A percentile compares a stretch with the other conserved stretches of the same genome.
Conservation (phyloP, 257 asterid species). For the Nemophila menziesii region DNA sequence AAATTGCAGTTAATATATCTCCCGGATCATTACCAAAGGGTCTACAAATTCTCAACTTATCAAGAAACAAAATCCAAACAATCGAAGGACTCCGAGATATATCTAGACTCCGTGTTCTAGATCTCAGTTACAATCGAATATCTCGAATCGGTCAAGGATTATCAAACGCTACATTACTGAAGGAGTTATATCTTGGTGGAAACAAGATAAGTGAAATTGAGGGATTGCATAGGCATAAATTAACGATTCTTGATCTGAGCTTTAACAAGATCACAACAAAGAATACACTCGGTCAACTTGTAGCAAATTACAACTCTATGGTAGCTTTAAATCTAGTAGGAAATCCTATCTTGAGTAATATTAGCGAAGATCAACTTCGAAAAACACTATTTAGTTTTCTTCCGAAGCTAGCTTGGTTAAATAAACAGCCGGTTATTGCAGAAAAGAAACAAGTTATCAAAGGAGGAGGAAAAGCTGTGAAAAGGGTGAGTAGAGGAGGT, state of each 20-base stretch:
- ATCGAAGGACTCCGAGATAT: slow-evolving; percentile 76
- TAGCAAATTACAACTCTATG: slow-evolving; percentile 61
- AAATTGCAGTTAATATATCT: slow-evolving; percentile 49
- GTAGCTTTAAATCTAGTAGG: slow-evolving; percentile 64
- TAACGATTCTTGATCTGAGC: slow-evolving; percentile 63
- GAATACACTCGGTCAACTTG: slow-evolving; percentile 76
- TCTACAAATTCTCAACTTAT: slow-evolving; percentile 61
- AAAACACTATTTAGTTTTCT: slow-evolving; percentile 53
- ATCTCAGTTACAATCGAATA: slow-evolving; percentile 75
- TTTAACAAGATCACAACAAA: slow-evolving; percentile 70
- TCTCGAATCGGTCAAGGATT: slow-evolving; percentile 75
- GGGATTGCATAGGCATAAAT: slow-evolving; percentile 79
- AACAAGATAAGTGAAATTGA: slow-evolving; percentile 75
- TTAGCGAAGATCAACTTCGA: slow-evolving; percentile 52
- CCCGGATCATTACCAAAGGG: slow-evolving; percentile 78
- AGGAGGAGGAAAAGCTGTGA: slow-evolving; percentile 33
- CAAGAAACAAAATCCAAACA: slow-evolving; percentile 62
- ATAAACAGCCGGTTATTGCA: slow-evolving; percentile 48
- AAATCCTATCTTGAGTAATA: slow-evolving; percentile 59
- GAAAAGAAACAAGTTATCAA: slow-evolving; percentile 54
- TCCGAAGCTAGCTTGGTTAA: slow-evolving; percentile 49
- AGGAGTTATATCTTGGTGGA: slow-evolving; percentile 72
- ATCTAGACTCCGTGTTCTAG: slow-evolving; percentile 61
- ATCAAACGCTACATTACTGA: slow-evolving; percentile 50
- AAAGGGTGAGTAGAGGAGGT: slow-evolving; percentile 28